A percentile compares a stretch with the other conserved stretches of the same genome.
Conservation (phyloP, 2,329 filamentous ascomycete genomes). For the Trichoderma breve region DNA sequence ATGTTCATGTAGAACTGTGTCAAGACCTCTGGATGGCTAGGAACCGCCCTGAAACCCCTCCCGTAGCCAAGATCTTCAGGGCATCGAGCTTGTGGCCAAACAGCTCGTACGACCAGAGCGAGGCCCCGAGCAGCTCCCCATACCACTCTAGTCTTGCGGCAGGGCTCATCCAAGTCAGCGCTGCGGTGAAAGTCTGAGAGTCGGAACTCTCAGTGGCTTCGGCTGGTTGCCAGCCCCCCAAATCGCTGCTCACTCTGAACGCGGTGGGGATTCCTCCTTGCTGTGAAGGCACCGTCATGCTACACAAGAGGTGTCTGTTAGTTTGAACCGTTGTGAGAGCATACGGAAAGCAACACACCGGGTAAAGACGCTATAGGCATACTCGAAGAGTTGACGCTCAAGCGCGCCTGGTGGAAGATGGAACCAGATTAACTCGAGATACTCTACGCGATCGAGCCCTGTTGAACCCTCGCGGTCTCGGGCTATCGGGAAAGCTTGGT, state of each 20-base stretch:
- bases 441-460: neutral
- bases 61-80: neutral
- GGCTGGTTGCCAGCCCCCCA: neutral
- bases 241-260: neutral
- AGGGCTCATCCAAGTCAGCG: neutral
- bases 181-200: neutral
- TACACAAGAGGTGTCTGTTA: neutral
- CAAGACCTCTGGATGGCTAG: neutral
- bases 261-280: neutral
- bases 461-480: neutral
- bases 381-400: neutral
- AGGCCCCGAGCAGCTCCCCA: neutral
- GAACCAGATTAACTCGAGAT: neutral
- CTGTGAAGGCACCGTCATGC: neutral
- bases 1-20: neutral
- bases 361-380: neutral
- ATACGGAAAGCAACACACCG: neutral
- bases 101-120: neutral
- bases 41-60: neutral
- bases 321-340: neutral
- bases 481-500: neutral
- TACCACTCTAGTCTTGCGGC: neutral
- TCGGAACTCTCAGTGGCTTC: neutral
- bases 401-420: neutral
- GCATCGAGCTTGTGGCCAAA: neutral